A percentile compares a stretch with the other conserved stretches of the same genome.
Evolutionary conservation across 148 eudicot species (phyloP).

Genomic region (Camellia lanceoleosa): DNA sequence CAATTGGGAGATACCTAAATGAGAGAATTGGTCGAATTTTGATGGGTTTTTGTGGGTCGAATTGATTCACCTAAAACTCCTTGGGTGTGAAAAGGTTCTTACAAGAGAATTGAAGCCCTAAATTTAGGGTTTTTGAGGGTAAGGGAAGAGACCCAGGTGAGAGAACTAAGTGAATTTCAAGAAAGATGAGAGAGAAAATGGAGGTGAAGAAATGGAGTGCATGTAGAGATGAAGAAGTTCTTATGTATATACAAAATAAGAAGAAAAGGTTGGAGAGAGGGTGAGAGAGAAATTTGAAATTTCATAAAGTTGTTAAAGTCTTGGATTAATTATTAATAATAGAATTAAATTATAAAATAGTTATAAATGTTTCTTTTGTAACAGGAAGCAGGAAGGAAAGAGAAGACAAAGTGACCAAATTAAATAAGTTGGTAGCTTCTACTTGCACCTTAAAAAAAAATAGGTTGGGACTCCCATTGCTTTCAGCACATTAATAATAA

Average conservation of each 20-base stretch:
- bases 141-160: background rate
- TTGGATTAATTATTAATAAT: background rate
- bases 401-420: too few species aligned
- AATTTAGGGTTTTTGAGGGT: background rate
- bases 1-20: slow-evolving; percentile 8
- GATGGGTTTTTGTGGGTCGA: background rate
- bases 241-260: background rate
- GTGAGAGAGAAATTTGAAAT: background rate
- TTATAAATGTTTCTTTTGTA: background rate
- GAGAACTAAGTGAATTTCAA: background rate
- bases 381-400: background rate
- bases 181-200: background rate
- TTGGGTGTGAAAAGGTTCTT: background rate
- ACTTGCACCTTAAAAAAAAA: too few species aligned
- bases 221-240: background rate
- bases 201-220: background rate
- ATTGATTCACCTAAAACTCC: background rate
- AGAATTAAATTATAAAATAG: background rate
- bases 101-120: background rate
- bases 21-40: background rate
- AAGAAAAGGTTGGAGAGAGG: background rate
- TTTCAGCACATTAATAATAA: too few species aligned
- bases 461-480: too few species aligned
- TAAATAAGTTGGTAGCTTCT: too few species aligned
- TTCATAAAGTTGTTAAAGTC: background rate